A percentile compares a stretch with the other conserved stretches of the same genome.
These are phyloP conservation scores for Boeremia lycopersici DNA, from an alignment of 2,329 filamentous ascomycete species.

Conservation along the genomic window DNA sequence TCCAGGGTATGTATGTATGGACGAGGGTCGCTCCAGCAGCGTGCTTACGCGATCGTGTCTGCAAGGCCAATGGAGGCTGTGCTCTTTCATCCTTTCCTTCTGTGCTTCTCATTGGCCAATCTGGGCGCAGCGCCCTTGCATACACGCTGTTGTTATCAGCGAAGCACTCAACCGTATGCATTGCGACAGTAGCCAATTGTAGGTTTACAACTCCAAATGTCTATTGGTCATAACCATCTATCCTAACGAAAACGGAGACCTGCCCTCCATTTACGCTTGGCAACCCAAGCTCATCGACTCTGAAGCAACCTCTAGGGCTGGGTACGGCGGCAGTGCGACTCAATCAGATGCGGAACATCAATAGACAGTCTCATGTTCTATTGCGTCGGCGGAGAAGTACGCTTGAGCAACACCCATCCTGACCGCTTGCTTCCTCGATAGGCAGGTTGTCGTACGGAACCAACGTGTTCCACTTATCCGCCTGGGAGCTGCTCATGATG, in stretches of 20 bases:
- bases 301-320: too few species aligned
- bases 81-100: neutral
- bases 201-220: too few species aligned
- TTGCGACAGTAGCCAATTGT: too few species aligned
- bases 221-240: neutral
- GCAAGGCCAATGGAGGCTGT: too few species aligned
- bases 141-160: neutral
- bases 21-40: neutral
- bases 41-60: neutral
- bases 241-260: neutral
- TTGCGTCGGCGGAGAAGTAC: neutral
- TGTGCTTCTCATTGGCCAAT: neutral
- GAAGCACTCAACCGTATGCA: neutral
- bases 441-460: slow-evolving; percentile 1
- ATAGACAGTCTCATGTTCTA: neutral
- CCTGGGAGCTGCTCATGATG: neutral
- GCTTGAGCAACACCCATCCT: neutral
- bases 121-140: neutral
- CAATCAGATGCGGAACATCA: neutral
- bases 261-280: neutral
- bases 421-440: neutral
- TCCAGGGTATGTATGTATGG: neutral
- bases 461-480: neutral
- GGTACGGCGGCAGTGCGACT: too few species aligned
- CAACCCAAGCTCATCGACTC: neutral